Evolutionary conservation across 306 rosid species (phyloP).

Genomic region (Malus sylvestris): DNA sequence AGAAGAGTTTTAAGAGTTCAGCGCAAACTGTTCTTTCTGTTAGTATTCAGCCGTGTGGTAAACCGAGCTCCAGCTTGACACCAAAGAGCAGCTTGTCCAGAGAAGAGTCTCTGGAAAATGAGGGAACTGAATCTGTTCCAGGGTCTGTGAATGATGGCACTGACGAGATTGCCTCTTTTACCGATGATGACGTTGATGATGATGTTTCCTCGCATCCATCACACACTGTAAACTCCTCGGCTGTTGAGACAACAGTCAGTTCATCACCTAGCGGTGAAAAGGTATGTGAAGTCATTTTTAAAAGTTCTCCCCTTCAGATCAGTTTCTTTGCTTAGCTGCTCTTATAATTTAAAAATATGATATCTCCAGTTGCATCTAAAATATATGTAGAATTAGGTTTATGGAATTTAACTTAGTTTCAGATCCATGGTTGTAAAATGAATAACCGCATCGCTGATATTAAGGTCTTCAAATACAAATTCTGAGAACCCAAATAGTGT

Average conservation of each 20-base stretch:
- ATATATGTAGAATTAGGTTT: neutral
- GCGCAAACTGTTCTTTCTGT: constrained; percentile 50
- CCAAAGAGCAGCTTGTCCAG: constrained; percentile 47
- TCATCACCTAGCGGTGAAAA: constrained; percentile 31
- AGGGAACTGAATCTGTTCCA: constrained; percentile 42
- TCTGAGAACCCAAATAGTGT: neutral
- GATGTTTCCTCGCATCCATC: constrained; percentile 34
- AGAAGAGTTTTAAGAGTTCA: constrained; percentile 50
- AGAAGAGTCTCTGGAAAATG: constrained; percentile 39
- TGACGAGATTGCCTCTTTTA: constrained; percentile 63
- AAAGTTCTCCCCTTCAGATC: neutral
- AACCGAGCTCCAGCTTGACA: constrained; percentile 48
- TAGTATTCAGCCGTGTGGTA: constrained; percentile 52
- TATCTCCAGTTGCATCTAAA: neutral
- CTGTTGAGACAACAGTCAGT: constrained; percentile 37
- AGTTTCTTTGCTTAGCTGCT: neutral
- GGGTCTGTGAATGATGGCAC: constrained; percentile 32
- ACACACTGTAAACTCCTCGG: constrained; percentile 28
- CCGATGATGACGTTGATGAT: constrained; percentile 59
- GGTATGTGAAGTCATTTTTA: constrained; percentile 21
- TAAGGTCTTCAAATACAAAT: neutral
- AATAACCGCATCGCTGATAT: neutral
- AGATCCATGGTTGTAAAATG: neutral
- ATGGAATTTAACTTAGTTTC: neutral
- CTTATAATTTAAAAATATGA: neutral